Evolutionary conservation across 306 rosid species (phyloP), one percentile per base, ranked within the genome.

Genomic region (Adenanthera pavonina): DNA sequence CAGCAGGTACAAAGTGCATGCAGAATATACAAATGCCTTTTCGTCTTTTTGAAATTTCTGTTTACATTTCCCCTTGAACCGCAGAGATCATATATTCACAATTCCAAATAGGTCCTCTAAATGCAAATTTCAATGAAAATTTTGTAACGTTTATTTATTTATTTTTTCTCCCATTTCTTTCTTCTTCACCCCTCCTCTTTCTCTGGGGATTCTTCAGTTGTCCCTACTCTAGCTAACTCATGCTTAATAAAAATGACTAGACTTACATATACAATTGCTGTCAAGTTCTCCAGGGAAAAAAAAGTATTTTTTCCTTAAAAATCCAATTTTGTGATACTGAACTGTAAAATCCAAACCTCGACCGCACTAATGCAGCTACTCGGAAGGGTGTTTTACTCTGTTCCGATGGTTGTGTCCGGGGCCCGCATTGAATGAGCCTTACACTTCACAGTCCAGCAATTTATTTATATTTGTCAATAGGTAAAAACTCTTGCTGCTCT

Each of bases 31-130:
- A 43, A 73, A 44, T 72, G 66, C 62, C 16, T 82, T 82, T 62
- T 72, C 69, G 14, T 51, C 15, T 69, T 56, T 54, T 41, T 11
- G 71, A 25, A 57, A 56, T 72, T 64, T 61, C 25, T 53, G 54
- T 76, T 84, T 80, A 81, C 83, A 85, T 80, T 89, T 86, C 64
- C 88, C 88, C 88, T 68, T 78, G 75, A 85, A 75, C 77, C 89
- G 94, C 83, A 90, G 94, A 89, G 96, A 93, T 88, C 95, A 82
- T 33, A 76, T 91, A 97, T 87, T 86, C 85, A 91, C 97, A 91
- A 85, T 95, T 81, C 73, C 87, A 85, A 82, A 89, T 85, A 80
- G 69, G 92, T 89, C 83, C 94, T 88, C 91, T 52, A 90, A 89
- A 78, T 90, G 76, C 79, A 68, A 68, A 19, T 41, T 43, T 11